A percentile compares a stretch with the other conserved stretches of the same genome.
Evolutionary conservation across 108 stramenopile species (phyloP).

Genomic region (Asterionellopsis glacialis): DNA sequence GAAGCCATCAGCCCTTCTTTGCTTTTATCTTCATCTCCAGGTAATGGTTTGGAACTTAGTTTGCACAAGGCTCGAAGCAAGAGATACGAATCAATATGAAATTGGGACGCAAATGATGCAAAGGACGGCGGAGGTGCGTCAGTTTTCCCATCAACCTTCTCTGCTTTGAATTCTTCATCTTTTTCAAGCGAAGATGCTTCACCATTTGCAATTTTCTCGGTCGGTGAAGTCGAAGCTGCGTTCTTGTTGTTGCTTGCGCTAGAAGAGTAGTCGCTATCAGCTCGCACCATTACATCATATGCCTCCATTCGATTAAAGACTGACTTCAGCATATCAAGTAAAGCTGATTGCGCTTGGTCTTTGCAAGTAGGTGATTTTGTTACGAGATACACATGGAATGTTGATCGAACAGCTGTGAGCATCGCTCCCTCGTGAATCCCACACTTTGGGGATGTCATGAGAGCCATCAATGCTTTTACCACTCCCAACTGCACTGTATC

Average conservation of each 20-base stretch:
- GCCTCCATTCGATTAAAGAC: slow-evolving; percentile 94
- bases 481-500: slow-evolving; percentile 54
- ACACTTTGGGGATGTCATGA: slow-evolving; percentile 75
- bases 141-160: slow-evolving; percentile 7
- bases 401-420: slow-evolving; percentile 82
- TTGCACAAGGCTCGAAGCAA: slow-evolving; percentile 95
- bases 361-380: slow-evolving; percentile 63
- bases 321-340: slow-evolving; percentile 86
- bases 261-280: background rate
- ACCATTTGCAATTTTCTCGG: background rate
- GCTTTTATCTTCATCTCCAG: slow-evolving; percentile 49
- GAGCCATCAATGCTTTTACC: slow-evolving; percentile 41
- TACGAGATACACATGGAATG: slow-evolving; percentile 95
- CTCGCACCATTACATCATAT: slow-evolving; percentile 40
- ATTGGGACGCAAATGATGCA: slow-evolving; percentile 66
- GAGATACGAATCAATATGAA: slow-evolving; percentile 92
- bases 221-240: background rate
- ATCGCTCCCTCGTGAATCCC: slow-evolving; percentile 91
- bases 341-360: slow-evolving; percentile 77
- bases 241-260: slow-evolving; percentile 6
- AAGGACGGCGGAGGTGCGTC: slow-evolving; percentile 1
- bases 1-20: slow-evolving; percentile 16
- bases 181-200: background rate
- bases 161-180: background rate
- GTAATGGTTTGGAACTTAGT: slow-evolving; percentile 81